Evolutionary conservation across 441 rosid species (phyloP), one percentile per base, ranked within the genome.

Genomic region (Populus tomentosa): DNA sequence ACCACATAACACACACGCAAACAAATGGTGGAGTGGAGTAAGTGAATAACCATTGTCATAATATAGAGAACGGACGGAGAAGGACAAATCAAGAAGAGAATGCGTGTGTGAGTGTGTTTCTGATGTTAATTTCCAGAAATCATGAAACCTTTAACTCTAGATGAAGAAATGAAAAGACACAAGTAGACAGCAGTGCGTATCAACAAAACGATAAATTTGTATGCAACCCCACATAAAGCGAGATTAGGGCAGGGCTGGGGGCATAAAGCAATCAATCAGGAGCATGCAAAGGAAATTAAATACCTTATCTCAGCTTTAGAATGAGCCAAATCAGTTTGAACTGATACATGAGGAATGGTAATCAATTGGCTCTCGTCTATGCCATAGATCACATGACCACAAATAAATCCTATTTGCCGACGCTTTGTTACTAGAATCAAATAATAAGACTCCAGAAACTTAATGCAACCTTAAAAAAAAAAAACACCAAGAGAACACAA

Each of bases 231-330:
- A 46, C 53, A 46, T 46, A 46, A 4, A 46, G 56, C 16, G 20
- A 46, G 56, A 46, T 46, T 23, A 13, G 28, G 28, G 67, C 24
- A 63, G 1, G 26, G n/a, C 21, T 16, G 35, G 63, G 28, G 6
- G 33, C 1, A 59, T 26, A 78, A 14, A 70, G n/a, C 16, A 79
- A 69, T 24, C 4, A 74, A 65, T 14, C 23, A 69, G 9, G 28
- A 16, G 79, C 26, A 71, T 70, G 21, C 78, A 69, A 72, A 79
- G 65, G 38, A 65, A 78, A 71, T 71, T 75, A 74, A 71, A 67
- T 86, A 96, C 99, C 98, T 91, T 63, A 92, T 80, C 85, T 94
- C 98, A 3, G 96, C 88, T 89, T 94, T 96, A 24, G 99, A 96
- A 90, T 91, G 89, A 1, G 99, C 98, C 72, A 86, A 84, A 81